Percentiles rank a stretch among this genome's conserved stretches.
Evolutionary conservation across 768 basidiomycete species (phyloP).

Genomic region (Tylopilus sp.): DNA sequence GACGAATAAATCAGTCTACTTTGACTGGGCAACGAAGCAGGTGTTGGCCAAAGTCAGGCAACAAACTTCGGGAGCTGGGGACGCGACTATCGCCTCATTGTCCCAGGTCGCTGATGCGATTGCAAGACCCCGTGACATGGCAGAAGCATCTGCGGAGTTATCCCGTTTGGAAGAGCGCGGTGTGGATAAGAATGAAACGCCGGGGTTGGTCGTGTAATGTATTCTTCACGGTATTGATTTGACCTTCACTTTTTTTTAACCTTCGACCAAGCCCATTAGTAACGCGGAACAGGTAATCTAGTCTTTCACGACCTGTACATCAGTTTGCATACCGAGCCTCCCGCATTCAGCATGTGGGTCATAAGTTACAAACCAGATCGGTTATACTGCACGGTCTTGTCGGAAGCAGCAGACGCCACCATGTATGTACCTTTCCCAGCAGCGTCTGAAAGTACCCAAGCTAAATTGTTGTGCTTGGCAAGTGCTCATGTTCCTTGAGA

Average conservation of each 20-base stretch:
- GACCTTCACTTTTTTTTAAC: neutral
- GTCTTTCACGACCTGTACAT: neutral
- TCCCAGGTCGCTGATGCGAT: slow-evolving; percentile 17
- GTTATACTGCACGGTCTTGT: neutral
- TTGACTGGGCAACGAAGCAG: slow-evolving; percentile 70
- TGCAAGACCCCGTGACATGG: slow-evolving; percentile 18
- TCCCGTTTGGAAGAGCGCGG: neutral
- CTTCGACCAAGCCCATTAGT: neutral
- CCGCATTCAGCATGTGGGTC: neutral
- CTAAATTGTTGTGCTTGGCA: too few relatives aligned
- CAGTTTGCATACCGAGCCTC: neutral
- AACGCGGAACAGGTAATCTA: neutral
- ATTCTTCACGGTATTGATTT: neutral
- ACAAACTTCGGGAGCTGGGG: slow-evolving; percentile 13
- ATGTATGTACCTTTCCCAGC: neutral
- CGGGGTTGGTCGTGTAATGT: neutral
- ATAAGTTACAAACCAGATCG: neutral
- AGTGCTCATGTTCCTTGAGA: too few relatives aligned
- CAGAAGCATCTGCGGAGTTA: slow-evolving; percentile 7
- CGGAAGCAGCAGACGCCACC: neutral
- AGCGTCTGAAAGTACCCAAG: too few relatives aligned
- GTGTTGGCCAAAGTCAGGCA: slow-evolving; percentile 38
- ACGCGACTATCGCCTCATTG: slow-evolving; percentile 22
- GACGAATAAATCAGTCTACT: slow-evolving; percentile 66
- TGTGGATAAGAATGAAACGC: neutral